Evolutionary conservation across 2,329 filamentous ascomycete genomes (phyloP).

Genomic region (Polytolypa hystricis): DNA sequence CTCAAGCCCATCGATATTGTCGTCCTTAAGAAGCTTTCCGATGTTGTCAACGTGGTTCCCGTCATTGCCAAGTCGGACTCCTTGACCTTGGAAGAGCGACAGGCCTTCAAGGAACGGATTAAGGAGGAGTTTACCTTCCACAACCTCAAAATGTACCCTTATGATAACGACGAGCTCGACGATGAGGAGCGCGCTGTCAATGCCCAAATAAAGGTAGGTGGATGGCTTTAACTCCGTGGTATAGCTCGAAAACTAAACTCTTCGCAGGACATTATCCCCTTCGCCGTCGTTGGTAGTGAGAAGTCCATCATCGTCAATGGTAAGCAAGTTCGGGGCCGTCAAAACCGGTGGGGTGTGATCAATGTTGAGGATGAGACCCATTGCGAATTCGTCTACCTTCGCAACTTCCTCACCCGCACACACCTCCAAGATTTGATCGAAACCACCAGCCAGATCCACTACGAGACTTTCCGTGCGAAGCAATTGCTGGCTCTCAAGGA

Average conservation of each 20-base stretch:
- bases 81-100: slow-evolving; percentile 87
- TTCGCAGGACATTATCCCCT: slow-evolving; percentile 85
- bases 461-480: slow-evolving; percentile 99
- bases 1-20: slow-evolving; percentile 99
- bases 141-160: slow-evolving; percentile 99
- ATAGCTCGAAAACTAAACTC: background rate
- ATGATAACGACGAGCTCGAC: slow-evolving; percentile 98
- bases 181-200: slow-evolving; percentile 92
- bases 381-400: slow-evolving; percentile 97
- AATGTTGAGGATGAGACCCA: slow-evolving; percentile 99
- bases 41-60: slow-evolving; percentile 97
- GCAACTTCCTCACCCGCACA: slow-evolving; percentile 96
- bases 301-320: slow-evolving; percentile 96
- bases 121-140: slow-evolving; percentile 99
- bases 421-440: slow-evolving; percentile 98
- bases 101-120: slow-evolving; percentile 96
- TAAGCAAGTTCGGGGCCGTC: slow-evolving; percentile 92
- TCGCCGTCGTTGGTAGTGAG: slow-evolving; percentile 95
- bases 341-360: slow-evolving; percentile 99
- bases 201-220: slow-evolving; percentile 78
- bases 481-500: slow-evolving; percentile 96
- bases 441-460: slow-evolving; percentile 98
- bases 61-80: slow-evolving; percentile 98
- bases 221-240: background rate
- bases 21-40: slow-evolving; percentile 97